Evolutionary conservation across 192 early-diverging fungal species (phyloP), one percentile per base, ranked within the genome.

Genomic region (Entomortierella parvispora): DNA sequence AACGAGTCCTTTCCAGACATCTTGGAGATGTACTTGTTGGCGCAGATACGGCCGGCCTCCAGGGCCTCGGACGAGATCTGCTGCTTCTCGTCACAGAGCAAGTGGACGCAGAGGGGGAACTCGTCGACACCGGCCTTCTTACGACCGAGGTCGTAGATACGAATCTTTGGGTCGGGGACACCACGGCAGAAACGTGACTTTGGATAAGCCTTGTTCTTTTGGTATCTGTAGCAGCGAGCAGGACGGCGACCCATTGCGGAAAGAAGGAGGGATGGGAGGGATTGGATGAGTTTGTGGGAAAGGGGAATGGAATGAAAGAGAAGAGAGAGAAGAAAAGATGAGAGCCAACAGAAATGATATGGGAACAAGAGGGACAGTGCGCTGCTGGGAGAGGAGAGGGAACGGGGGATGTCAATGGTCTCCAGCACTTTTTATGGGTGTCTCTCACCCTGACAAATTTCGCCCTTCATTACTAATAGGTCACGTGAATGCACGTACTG

Each of bases 171-270:
- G 89, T 99, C 97, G 32, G 97, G 97, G 69, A 99, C 96, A 95
- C 95, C 97, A 90, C 95, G 96, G 86, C 90, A 94, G 93, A 93
- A 97, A 61, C 93, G 92, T 66, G 93, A 96, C 90, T 97, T 98
- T 75, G 97, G 97, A 84, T 98, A 98, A 69, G 95, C 96, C 91
- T 98, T 99, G 94, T 97, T 97, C 90, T 97, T 99, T 87, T 94
- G 96, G 88, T 99, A 99, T 80, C 96, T 89, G 85, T 97, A 99
- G 88, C 96, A 98, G 72, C 95, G 91, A 88, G 96, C 94, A 82
- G 96, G 96, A 94, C 96, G 95, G 72, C 96, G 95, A 94, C 95
- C 96, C 96, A 98, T 95, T 67, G 83, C 83, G 33, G 42, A 56
- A 62, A 55, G 31, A 33, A 20, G n/a, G 10, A 8, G 49, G 29